These are phyloP conservation scores for Colletotrichum sojae DNA, from an alignment of 2,329 filamentous ascomycete genomes.

Conservation along the genomic window DNA sequence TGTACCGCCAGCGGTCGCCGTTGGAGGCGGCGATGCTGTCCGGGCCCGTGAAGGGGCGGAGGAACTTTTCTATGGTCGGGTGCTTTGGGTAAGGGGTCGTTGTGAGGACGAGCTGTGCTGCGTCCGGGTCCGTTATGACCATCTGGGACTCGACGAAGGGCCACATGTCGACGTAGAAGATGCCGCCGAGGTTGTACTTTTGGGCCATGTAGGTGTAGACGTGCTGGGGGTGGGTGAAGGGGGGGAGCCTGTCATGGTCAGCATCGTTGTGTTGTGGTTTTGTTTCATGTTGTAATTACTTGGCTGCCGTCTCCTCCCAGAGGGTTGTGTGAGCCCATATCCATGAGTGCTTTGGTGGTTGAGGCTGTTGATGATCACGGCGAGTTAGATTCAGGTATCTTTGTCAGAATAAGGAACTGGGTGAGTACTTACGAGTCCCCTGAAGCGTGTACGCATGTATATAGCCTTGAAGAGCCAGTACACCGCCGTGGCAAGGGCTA, in stretches of 20 bases:
- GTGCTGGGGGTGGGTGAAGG: constrained; percentile 44
- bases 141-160: constrained; percentile 47
- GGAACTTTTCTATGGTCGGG: constrained; percentile 38
- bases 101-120: constrained; percentile 44
- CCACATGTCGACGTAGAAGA: constrained; percentile 51
- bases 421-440: constrained; percentile 25
- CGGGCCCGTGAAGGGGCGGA: constrained; percentile 44
- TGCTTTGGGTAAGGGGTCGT: constrained; percentile 44
- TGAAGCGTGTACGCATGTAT: constrained; percentile 28
- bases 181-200: constrained; percentile 46
- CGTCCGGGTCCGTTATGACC: constrained; percentile 46
- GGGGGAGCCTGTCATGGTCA: constrained; percentile 34
- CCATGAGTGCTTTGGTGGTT: constrained; percentile 42
- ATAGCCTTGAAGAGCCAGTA: constrained; percentile 36
- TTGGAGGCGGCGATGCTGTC: constrained; percentile 46
- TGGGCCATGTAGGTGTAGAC: constrained; percentile 44
- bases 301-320: constrained; percentile 38
- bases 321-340: constrained; percentile 44
- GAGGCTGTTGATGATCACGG: background rate
- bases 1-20: constrained; percentile 47
- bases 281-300: background rate
- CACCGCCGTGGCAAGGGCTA: constrained; percentile 29
- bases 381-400: background rate
- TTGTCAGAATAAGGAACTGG: accelerated
- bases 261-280: background rate